phyloP scores from a whole-genome alignment of 176 grass and related monocot species.

The Triticum aestivum region DNA sequence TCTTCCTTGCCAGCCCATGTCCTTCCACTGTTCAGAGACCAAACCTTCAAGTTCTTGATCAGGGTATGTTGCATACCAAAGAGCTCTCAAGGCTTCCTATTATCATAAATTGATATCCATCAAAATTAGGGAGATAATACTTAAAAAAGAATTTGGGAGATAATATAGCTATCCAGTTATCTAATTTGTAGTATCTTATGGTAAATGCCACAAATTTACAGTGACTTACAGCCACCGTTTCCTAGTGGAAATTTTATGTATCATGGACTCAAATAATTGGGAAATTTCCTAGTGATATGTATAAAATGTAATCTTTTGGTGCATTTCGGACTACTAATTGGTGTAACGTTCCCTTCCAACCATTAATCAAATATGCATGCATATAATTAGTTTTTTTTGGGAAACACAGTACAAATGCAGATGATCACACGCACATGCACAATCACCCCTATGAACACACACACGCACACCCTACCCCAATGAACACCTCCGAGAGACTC shows the following conservation, averaged over 20 bases:
- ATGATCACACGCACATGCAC: no score
- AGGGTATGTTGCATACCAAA: constrained; percentile 94
- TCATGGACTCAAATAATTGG: background rate
- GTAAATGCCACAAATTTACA: background rate
- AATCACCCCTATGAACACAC: no score
- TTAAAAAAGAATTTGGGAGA: constrained; percentile 9
- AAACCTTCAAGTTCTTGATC: constrained; percentile 88
- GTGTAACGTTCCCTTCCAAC: background rate
- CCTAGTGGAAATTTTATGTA: background rate
- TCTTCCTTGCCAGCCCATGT: constrained; percentile 98
- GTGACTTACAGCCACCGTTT: background rate
- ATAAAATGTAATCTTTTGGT: background rate
- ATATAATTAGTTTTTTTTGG: background rate
- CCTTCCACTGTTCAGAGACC: constrained; percentile 96
- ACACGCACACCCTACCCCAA: no score
- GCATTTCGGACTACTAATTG: background rate
- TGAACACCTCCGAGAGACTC: no score
- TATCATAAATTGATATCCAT: background rate
- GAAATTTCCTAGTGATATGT: background rate
- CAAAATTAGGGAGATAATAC: constrained; percentile 13
- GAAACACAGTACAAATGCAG: no score
- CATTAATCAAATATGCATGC: background rate
- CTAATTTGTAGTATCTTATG: background rate
- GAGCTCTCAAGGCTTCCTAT: constrained; percentile 92
- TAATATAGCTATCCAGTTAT: background rate